Evolutionary conservation across 2,329 filamentous ascomycete genomes (phyloP).

Genomic region (Monilinia laxa): DNA sequence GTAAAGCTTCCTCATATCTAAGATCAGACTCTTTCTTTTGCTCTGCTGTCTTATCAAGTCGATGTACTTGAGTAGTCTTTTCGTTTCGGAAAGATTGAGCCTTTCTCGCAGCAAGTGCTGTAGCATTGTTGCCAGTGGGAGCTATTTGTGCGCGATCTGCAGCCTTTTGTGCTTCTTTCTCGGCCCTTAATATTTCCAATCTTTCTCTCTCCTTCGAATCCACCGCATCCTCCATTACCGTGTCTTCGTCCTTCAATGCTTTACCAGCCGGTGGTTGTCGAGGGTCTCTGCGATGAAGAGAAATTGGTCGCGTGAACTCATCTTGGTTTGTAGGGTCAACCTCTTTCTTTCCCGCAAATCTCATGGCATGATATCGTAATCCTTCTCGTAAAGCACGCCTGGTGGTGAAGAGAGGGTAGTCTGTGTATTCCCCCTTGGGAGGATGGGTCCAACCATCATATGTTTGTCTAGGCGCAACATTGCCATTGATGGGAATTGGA

Average conservation of each 20-base stretch:
- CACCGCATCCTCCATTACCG: slow-evolving; percentile 43
- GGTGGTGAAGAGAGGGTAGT: slow-evolving; percentile 75
- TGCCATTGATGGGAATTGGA: slow-evolving; percentile 33
- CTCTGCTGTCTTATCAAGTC: slow-evolving; percentile 69
- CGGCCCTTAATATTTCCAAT: slow-evolving; percentile 69
- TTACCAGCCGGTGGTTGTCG: slow-evolving; percentile 64
- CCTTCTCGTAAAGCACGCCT: slow-evolving; percentile 78
- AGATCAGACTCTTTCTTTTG: slow-evolving; percentile 68
- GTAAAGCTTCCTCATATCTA: slow-evolving; percentile 91
- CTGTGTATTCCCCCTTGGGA: slow-evolving; percentile 47
- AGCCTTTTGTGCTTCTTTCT: slow-evolving; percentile 81
- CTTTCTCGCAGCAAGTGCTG: slow-evolving; percentile 38
- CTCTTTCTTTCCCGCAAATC: slow-evolving; percentile 61
- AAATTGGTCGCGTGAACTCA: slow-evolving; percentile 84
- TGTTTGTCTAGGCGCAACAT: slow-evolving; percentile 35
- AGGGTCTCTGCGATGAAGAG: slow-evolving; percentile 85
- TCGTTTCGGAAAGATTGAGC: slow-evolving; percentile 71
- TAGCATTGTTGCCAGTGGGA: slow-evolving; percentile 64
- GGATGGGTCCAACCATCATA: slow-evolving; percentile 60
- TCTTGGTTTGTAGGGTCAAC: slow-evolving; percentile 69
- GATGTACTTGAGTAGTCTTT: slow-evolving; percentile 82
- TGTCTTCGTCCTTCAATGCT: slow-evolving; percentile 59
- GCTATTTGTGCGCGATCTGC: slow-evolving; percentile 91
- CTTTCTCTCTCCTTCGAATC: slow-evolving; percentile 62
- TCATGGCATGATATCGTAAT: slow-evolving; percentile 83